Conservation (phyloP, 1,284 basidiomycete genomes). For the Ustilago vetiveriae region DNA sequence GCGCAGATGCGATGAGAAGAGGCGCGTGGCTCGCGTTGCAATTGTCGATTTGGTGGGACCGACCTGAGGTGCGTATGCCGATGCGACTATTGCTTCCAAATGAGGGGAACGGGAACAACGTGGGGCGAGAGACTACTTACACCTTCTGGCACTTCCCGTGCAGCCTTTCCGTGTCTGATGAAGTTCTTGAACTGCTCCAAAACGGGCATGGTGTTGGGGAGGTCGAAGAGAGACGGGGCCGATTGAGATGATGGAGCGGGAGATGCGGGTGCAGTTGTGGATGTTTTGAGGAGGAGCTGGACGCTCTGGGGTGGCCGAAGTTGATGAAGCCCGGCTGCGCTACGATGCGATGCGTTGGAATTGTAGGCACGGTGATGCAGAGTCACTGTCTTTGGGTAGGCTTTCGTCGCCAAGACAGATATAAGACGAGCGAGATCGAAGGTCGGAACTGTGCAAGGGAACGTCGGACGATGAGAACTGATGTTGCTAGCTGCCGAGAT, state of each 20-base stretch:
- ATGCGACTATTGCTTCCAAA: not conserved
- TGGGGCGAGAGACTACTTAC: slow-evolving; percentile 19
- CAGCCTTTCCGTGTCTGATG: slow-evolving; percentile 62
- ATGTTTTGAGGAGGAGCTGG: not conserved
- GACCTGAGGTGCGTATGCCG: not conserved
- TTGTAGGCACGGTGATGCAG: no score
- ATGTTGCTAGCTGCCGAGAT: not conserved
- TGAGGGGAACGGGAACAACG: slow-evolving; percentile 2
- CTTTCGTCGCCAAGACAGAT: no score
- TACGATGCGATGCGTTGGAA: no score
- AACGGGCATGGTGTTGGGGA: slow-evolving; percentile 42
- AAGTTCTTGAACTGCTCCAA: slow-evolving; percentile 62
- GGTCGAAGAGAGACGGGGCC: no score
- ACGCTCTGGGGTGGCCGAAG: no score
- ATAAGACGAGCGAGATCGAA: no score
- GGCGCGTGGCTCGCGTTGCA: no score
- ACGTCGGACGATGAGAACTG: not conserved
- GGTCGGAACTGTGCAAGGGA: not conserved
- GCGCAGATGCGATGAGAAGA: no score
- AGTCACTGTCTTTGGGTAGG: no score
- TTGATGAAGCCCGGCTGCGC: no score
- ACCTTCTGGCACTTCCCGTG: slow-evolving; percentile 35
- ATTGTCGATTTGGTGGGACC: slow-evolving; percentile 5
- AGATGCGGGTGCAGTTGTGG: not conserved
- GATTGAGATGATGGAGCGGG: not conserved